Conservation (phyloP, 2,329 filamentous ascomycete genomes). For the Acephala macrosclerotiorum region DNA sequence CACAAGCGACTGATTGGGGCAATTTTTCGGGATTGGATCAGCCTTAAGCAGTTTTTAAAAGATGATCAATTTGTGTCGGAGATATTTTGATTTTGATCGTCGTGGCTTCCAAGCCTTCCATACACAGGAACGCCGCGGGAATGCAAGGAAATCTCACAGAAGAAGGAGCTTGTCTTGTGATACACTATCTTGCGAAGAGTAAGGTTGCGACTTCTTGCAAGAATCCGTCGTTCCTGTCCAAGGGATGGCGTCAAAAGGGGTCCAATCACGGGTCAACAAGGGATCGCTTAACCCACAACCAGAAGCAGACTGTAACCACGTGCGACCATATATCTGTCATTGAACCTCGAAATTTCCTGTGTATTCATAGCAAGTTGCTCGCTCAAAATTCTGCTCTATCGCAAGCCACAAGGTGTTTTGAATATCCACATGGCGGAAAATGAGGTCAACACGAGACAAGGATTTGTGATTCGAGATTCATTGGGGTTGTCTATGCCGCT, state of each 20-base stretch:
- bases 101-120: slow-evolving; percentile 5
- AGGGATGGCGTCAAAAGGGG: slow-evolving; percentile 19
- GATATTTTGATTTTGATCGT: slow-evolving; percentile 5
- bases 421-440: slow-evolving; percentile 3
- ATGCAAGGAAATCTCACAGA: slow-evolving; percentile 14
- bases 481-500: slow-evolving; percentile 20
- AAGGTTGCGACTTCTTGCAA: slow-evolving; percentile 1
- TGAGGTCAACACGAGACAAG: slow-evolving; percentile 12
- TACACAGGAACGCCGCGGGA: slow-evolving; percentile 16
- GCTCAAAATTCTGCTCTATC: slow-evolving; percentile 4
- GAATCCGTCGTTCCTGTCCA: slow-evolving; percentile 16
- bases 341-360: slow-evolving; percentile 2
- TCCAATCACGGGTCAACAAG: slow-evolving; percentile 20
- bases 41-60: background rate
- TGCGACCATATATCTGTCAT: background rate
- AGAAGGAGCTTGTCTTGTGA: slow-evolving; percentile 25
- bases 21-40: slow-evolving; percentile 2
- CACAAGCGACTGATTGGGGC: background rate
- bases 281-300: slow-evolving; percentile 19
- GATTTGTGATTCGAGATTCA: slow-evolving; percentile 4
- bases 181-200: slow-evolving; percentile 15
- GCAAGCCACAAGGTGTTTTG: slow-evolving; percentile 13
- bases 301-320: slow-evolving; percentile 1
- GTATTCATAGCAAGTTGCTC: background rate
- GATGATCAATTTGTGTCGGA: slow-evolving; percentile 9